phyloP scores from a whole-genome alignment of 805 yeast species.

The Yarrowia sp. region DNA sequence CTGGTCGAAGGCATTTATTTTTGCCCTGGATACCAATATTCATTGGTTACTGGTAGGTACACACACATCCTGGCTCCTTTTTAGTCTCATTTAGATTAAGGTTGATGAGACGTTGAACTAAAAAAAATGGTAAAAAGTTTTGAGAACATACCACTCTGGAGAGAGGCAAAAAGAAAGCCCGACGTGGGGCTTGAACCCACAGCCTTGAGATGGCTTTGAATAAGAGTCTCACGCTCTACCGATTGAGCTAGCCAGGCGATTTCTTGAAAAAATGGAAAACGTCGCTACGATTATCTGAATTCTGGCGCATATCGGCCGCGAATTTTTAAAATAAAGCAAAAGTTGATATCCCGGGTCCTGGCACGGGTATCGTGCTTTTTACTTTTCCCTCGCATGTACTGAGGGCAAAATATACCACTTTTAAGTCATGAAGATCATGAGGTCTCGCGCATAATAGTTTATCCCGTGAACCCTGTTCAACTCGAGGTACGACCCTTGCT shows the following conservation, averaged over 20 bases:
- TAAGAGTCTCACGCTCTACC: conserved; percentile 9
- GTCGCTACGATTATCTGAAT: neutral
- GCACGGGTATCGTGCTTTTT: too few relatives aligned
- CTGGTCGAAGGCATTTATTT: neutral
- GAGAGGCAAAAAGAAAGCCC: neutral
- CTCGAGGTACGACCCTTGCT: too few relatives aligned
- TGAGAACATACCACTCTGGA: neutral
- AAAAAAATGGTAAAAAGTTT: neutral
- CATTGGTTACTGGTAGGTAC: neutral
- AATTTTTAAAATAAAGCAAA: too few relatives aligned
- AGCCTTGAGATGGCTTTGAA: conserved; percentile 4
- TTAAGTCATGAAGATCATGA: too few relatives aligned
- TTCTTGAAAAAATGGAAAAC: neutral
- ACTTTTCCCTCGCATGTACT: too few relatives aligned
- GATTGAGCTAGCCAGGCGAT: conserved; percentile 1
- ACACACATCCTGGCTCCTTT: neutral
- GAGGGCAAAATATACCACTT: too few relatives aligned
- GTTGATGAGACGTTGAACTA: neutral
- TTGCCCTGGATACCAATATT: neutral
- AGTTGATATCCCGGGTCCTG: too few relatives aligned
- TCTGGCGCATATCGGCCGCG: neutral
- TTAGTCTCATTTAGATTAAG: neutral
- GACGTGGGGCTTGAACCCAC: conserved; percentile 13
- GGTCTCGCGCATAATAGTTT: too few relatives aligned
- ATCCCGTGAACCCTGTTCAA: too few relatives aligned